Evolutionary conservation across 1,139 yeast species (phyloP).

Genomic region (Protomyces inundatus): DNA sequence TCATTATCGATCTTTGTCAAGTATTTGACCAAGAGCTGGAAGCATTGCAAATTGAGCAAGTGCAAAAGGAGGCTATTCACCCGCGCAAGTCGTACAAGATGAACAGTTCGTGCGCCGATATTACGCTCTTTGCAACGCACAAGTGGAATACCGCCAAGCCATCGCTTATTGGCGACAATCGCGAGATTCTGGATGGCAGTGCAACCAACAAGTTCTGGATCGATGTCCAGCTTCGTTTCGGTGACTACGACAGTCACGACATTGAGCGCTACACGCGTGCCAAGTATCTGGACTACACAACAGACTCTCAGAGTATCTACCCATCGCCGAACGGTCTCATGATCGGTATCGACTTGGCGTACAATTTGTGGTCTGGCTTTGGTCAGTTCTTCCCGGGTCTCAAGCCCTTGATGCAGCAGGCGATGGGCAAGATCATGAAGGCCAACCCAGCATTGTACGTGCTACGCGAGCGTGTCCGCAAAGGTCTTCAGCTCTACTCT

Average conservation of each 20-base stretch:
- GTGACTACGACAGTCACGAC: slow-evolving; percentile 97
- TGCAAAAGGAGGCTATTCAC: slow-evolving; percentile 87
- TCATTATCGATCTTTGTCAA: slow-evolving; percentile 89
- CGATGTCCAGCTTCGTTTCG: slow-evolving; percentile 90
- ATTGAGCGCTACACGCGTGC: slow-evolving; percentile 91
- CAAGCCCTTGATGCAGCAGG: slow-evolving; percentile 82
- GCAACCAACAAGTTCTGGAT: slow-evolving; percentile 81
- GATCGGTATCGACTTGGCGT: slow-evolving; percentile 88
- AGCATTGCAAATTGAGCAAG: slow-evolving; percentile 73
- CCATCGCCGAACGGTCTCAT: slow-evolving; percentile 93
- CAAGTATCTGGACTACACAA: slow-evolving; percentile 85
- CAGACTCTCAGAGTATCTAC: slow-evolving; percentile 76
- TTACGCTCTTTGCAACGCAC: slow-evolving; percentile 66
- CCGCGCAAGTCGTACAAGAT: slow-evolving; percentile 96
- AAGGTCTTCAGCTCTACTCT: slow-evolving; percentile 88
- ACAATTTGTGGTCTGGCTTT: slow-evolving; percentile 91
- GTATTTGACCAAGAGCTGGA: slow-evolving; percentile 85
- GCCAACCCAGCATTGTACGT: slow-evolving; percentile 92
- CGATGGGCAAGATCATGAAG: slow-evolving; percentile 91
- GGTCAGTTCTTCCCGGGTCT: slow-evolving; percentile 98
- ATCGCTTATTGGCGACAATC: slow-evolving; percentile 54
- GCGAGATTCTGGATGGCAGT: slow-evolving; percentile 41
- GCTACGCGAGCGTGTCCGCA: slow-evolving; percentile 84
- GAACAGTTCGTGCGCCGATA: slow-evolving; percentile 94
- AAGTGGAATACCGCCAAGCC: slow-evolving; percentile 86